Evolutionary conservation across 2,329 filamentous ascomycete genomes (phyloP).

Genomic region (Seiridium cupressi): DNA sequence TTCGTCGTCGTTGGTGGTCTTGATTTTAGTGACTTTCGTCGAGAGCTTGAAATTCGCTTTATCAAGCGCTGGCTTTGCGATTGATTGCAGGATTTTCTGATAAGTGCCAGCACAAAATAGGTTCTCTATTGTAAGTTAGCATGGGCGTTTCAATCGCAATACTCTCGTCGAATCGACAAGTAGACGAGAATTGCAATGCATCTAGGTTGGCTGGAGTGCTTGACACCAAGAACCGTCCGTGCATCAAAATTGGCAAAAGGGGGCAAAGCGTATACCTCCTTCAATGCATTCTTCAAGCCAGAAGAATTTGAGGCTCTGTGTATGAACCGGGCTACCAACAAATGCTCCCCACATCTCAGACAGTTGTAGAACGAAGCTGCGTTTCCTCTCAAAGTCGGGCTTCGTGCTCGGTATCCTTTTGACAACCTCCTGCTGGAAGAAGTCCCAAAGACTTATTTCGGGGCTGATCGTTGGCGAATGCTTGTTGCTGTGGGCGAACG

Average conservation of each 20-base stretch:
- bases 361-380: conserved; percentile 46
- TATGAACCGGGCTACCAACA: conserved; percentile 61
- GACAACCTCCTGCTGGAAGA: conserved; percentile 44
- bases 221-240: background rate
- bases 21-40: conserved; percentile 45
- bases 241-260: background rate
- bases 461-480: conserved; percentile 45
- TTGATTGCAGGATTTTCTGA: conserved; percentile 52
- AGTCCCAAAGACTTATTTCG: conserved; percentile 50
- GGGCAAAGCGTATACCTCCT: conserved; percentile 50
- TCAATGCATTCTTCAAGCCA: conserved; percentile 79
- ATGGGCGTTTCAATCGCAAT: background rate
- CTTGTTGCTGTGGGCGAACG: conserved; percentile 65
- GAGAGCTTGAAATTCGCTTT: conserved; percentile 52
- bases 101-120: conserved; percentile 61
- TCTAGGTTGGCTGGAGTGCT: too few relatives aligned
- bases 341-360: conserved; percentile 70
- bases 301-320: conserved; percentile 72
- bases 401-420: conserved; percentile 45
- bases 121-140: conserved; percentile 44
- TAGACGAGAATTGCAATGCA: too few relatives aligned
- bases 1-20: conserved; percentile 25
- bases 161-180: background rate
- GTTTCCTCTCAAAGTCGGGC: conserved; percentile 35
- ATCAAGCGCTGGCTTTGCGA: conserved; percentile 56